Base-by-base conservation (phyloP, 139 green algal genomes). In the Volvox reticuliferus region DNA sequence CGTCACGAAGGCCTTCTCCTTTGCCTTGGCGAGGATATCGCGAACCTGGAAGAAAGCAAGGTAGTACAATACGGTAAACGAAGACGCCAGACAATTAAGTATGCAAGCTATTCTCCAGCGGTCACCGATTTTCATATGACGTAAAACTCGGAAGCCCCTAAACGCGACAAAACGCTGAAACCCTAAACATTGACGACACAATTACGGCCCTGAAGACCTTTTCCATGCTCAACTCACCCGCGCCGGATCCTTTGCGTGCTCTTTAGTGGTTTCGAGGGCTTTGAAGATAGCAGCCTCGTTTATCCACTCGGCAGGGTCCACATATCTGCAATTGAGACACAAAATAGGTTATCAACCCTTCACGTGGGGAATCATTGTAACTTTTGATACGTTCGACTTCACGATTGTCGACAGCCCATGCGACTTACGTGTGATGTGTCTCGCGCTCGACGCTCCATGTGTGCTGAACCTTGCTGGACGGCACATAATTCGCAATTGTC, bases 371-470 rank as follows among this genome's bases (percentile, higher is more conserved):
- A n/a, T n/a, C n/a, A n/a, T n/a, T n/a, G n/a, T n/a, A n/a, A n/a
- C n/a, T n/a, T n/a, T n/a, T n/a, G n/a, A 81, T 32, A 63, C 1
- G 79, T n/a, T 55, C 9, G 5, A 55, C 44, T 55, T 55, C 9
- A 55, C 44, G 44, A 55, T 55, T 55, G 44, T 55, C 44, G 44
- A 55, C 44, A 55, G 44, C 44, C 44, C 5, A 5, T 55, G 5
- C 44, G 21, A 73, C 76, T 82, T 24, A 94, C 68, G 35, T 76
- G 83, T 95, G 91, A 0, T 90, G 88, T 18, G 92, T 92, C 82
- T 96, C 94, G 22, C 87, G 87, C 89, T 96, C 95, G 6, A 94
- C 87, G 20, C 81, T 93, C 95, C 95, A 96, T 22, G 92, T 69
- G 83, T 89, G 83, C 67, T 44, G 36, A 3, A 81, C 16, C 67